A percentile compares a stretch with the other conserved stretches of the same genome.
Conservation (phyloP, 1,139 yeast genomes). For the Kluyveromyces sp. region DNA sequence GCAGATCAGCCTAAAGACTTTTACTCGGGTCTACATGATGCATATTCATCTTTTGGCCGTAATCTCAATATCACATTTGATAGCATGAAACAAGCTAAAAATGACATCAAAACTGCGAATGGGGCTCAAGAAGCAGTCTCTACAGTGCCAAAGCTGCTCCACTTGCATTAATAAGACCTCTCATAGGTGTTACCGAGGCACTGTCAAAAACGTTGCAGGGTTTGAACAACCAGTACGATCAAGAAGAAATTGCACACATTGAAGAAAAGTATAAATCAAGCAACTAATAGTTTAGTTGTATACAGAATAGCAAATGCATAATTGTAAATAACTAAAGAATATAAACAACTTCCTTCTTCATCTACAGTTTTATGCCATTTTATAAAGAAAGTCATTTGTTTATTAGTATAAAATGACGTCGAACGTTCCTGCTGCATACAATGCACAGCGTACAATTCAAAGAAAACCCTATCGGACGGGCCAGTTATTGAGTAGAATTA, state of each 20-base stretch:
- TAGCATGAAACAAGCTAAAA: constrained; percentile 52
- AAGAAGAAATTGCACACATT: constrained; percentile 42
- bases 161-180: constrained; percentile 69
- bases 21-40: constrained; percentile 63
- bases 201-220: constrained; percentile 78
- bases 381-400: too few relatives aligned
- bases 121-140: constrained; percentile 60
- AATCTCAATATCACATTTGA: constrained; percentile 61
- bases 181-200: constrained; percentile 91
- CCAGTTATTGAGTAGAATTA: too few relatives aligned
- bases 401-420: too few relatives aligned
- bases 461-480: too few relatives aligned
- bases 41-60: constrained; percentile 63
- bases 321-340: too few relatives aligned
- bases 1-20: constrained; percentile 75
- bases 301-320: too few relatives aligned
- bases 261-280: constrained; percentile 43
- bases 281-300: too few relatives aligned
- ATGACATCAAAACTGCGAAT: constrained; percentile 53
- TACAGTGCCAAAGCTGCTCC: constrained; percentile 68
- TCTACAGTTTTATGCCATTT: too few relatives aligned
- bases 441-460: too few relatives aligned
- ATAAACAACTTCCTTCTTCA: too few relatives aligned
- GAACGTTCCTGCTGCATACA: too few relatives aligned
- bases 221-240: constrained; percentile 71